Conservation (phyloP, 2,329 filamentous ascomycete species). For the Colletotrichum sublineola region DNA sequence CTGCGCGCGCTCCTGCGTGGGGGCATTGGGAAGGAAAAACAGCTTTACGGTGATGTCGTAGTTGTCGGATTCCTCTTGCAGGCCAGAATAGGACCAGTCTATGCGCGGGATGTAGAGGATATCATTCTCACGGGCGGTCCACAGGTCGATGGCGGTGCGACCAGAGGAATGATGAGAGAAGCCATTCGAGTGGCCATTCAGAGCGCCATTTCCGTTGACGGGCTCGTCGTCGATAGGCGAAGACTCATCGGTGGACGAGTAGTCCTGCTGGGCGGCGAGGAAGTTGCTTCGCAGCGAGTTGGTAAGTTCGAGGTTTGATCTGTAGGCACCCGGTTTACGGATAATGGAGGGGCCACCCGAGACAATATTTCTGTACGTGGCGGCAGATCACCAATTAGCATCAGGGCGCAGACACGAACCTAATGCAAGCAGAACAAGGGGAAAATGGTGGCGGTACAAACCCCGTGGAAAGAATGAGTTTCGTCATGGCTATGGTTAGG, state of each 20-base stretch:
- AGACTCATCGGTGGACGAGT: conserved; percentile 51
- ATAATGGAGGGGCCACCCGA: conserved; percentile 86
- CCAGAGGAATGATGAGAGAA: conserved; percentile 47
- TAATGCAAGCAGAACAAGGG: conserved; percentile 23
- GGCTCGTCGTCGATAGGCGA: conserved; percentile 46
- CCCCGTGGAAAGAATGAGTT: conserved; percentile 89
- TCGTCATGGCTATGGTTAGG: conserved; percentile 69
- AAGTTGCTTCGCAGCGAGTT: conserved; percentile 91
- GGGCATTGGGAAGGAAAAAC: conserved; percentile 86
- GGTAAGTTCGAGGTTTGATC: conserved; percentile 93
- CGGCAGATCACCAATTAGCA: conserved; percentile 42
- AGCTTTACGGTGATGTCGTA: conserved; percentile 98
- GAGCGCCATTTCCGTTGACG: conserved; percentile 50
- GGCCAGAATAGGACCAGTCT: conserved; percentile 76
- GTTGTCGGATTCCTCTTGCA: conserved; percentile 83
- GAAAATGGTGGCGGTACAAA: conserved; percentile 59
- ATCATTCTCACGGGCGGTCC: conserved; percentile 74
- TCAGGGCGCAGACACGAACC: conserved; percentile 44
- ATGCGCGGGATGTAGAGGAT: conserved; percentile 83
- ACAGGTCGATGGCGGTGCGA: conserved; percentile 60
- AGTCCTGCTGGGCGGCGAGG: conserved; percentile 76
- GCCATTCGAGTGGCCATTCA: conserved; percentile 46
- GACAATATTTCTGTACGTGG: conserved; percentile 78
- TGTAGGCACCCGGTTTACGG: conserved; percentile 80
- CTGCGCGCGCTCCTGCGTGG: conserved; percentile 72